These are phyloP conservation scores for Phytophthora sp. DNA, from an alignment of 352 stramenopile species.

Conservation along the genomic window DNA sequence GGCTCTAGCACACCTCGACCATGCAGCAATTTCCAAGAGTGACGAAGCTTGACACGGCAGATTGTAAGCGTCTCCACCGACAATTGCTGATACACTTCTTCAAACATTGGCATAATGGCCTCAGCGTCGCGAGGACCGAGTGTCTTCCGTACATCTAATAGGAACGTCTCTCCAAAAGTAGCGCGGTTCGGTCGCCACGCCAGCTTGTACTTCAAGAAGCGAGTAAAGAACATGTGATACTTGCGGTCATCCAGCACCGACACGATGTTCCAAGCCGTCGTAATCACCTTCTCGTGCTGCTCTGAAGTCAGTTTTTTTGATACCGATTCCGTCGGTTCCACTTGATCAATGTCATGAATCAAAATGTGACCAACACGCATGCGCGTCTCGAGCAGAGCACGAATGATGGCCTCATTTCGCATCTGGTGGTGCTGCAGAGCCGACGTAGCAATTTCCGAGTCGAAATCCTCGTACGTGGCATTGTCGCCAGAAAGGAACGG, in stretches of 20 bases:
- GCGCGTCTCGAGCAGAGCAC: conserved; percentile 76
- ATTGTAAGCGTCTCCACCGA: conserved; percentile 89
- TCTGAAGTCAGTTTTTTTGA: conserved; percentile 63
- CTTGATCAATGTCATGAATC: conserved; percentile 82
- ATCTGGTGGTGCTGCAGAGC: conserved; percentile 81
- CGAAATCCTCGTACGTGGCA: conserved; percentile 75
- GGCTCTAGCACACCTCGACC: conserved; percentile 52
- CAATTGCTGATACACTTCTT: conserved; percentile 76
- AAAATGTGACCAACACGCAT: conserved; percentile 88
- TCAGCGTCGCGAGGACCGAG: conserved; percentile 60
- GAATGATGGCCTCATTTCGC: conserved; percentile 82
- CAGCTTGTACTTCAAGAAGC: conserved; percentile 89
- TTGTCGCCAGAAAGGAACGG: conserved; percentile 85
- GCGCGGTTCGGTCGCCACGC: conserved; percentile 79
- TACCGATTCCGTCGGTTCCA: conserved; percentile 66
- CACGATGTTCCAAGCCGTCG: conserved; percentile 86
- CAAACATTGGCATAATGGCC: conserved; percentile 81
- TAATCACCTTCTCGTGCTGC: conserved; percentile 81
- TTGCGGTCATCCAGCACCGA: conserved; percentile 82
- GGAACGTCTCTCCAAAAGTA: conserved; percentile 82
- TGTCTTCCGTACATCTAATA: conserved; percentile 74
- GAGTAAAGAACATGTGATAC: conserved; percentile 90
- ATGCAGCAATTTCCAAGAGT: conserved; percentile 70
- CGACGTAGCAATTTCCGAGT: conserved; percentile 62
- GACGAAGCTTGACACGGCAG: conserved; percentile 78